These are phyloP conservation scores for Termitomyces sp. DNA, from an alignment of 768 basidiomycete genomes.

Conservation along the genomic window DNA sequence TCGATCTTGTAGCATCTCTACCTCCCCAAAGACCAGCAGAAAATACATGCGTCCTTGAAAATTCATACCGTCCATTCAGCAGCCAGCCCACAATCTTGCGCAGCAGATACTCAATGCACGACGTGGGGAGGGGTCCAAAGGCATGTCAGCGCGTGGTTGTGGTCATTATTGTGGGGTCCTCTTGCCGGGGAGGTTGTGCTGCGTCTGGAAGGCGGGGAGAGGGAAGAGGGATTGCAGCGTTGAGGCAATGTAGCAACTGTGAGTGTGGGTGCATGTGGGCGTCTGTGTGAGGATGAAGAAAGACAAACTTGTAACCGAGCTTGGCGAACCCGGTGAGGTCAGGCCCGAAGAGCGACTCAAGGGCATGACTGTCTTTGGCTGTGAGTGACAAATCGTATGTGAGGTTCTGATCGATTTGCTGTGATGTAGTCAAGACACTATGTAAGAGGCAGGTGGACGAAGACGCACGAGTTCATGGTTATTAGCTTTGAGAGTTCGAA, in stretches of 20 bases:
- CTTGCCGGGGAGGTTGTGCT: constrained; percentile 42
- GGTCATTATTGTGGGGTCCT: background rate
- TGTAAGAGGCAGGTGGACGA: background rate
- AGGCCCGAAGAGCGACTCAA: constrained; percentile 85
- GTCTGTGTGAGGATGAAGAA: background rate
- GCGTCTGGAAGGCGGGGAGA: constrained; percentile 66
- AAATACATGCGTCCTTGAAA: constrained; percentile 34
- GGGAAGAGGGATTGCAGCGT: constrained; percentile 85
- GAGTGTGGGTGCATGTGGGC: constrained; percentile 59
- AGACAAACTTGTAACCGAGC: constrained; percentile 72
- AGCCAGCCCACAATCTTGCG: constrained; percentile 89
- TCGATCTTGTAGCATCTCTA: constrained; percentile 20
- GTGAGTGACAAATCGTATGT: constrained; percentile 92
- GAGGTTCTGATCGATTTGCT: constrained; percentile 96
- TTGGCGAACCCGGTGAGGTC: constrained; percentile 88
- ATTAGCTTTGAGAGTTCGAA: constrained; percentile 86
- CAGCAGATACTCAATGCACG: constrained; percentile 95
- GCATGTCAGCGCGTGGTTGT: constrained; percentile 40
- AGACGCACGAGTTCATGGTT: constrained; percentile 81
- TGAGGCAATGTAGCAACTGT: constrained; percentile 96
- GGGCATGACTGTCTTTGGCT: constrained; percentile 77
- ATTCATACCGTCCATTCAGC: constrained; percentile 85
- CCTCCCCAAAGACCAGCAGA: background rate
- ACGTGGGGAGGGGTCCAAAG: constrained; percentile 34
- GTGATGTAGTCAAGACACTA: background rate